A percentile compares a stretch with the other conserved stretches of the same genome.
Conservation (phyloP, 1,284 basidiomycete genomes). For the Mycosarcoma mackinlayi region DNA sequence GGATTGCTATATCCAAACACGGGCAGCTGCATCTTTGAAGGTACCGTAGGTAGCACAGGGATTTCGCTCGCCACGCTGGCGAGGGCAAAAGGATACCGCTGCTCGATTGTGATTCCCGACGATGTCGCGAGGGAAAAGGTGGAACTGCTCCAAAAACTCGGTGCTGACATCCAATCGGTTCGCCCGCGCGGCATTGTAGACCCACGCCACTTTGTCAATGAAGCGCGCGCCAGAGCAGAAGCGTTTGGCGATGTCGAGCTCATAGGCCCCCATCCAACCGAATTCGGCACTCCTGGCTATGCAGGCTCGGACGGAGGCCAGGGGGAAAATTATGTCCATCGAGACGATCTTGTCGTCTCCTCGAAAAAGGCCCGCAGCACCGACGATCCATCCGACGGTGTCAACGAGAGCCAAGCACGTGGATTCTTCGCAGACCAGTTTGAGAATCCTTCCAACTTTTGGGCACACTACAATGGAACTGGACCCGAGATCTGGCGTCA, state of each 20-base stretch:
- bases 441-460: constrained; percentile 87
- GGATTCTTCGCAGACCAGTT: constrained; percentile 82
- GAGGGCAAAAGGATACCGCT: constrained; percentile 75
- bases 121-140: constrained; percentile 87
- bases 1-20: constrained; percentile 87
- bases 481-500: constrained; percentile 97
- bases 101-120: constrained; percentile 67
- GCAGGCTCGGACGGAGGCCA: constrained; percentile 29
- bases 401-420: constrained; percentile 48
- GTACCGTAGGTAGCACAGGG: constrained; percentile 95
- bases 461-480: constrained; percentile 88
- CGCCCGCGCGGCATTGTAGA: constrained; percentile 66
- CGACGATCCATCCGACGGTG: constrained; percentile 19
- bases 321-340: constrained; percentile 27
- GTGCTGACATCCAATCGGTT: constrained; percentile 82
- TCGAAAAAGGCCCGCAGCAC: constrained; percentile 16
- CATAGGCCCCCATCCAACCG: constrained; percentile 46
- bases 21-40: constrained; percentile 94
- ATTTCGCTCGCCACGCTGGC: constrained; percentile 89
- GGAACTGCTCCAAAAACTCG: constrained; percentile 82
- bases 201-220: constrained; percentile 67
- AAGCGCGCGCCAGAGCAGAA: constrained; percentile 57
- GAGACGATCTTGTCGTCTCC: constrained; percentile 54
- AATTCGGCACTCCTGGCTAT: constrained; percentile 18
- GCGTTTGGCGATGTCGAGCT: constrained; percentile 56